phyloP scores from a whole-genome alignment of 2,329 filamentous ascomycete species.

The Torrubiella hemipterigena region DNA sequence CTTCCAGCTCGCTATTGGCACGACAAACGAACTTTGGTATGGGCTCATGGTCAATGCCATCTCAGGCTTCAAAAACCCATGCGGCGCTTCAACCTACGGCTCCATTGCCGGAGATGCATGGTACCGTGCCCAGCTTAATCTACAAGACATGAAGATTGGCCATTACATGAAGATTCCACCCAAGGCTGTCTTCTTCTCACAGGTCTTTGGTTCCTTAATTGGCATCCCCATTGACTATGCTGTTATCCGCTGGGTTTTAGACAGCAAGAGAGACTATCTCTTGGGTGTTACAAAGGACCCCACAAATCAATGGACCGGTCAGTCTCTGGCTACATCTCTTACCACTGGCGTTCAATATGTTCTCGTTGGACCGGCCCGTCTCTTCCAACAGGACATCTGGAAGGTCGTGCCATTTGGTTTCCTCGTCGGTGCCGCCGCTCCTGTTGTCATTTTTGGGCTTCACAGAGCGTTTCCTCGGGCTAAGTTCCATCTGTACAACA shows the following conservation, averaged over 20 bases:
- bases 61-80: constrained; percentile 39
- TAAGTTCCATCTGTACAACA: constrained; percentile 46
- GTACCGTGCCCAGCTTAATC: constrained; percentile 45
- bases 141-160: constrained; percentile 53
- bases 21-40: constrained; percentile 48
- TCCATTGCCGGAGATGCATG: constrained; percentile 49
- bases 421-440: constrained; percentile 33
- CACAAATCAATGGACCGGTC: constrained; percentile 49
- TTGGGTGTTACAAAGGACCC: constrained; percentile 38
- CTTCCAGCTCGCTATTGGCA: constrained; percentile 38
- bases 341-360: constrained; percentile 49
- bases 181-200: constrained; percentile 46
- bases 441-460: constrained; percentile 34
- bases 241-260: constrained; percentile 47
- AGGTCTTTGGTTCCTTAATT: constrained; percentile 45
- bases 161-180: constrained; percentile 53
- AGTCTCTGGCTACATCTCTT: constrained; percentile 35
- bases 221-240: constrained; percentile 51
- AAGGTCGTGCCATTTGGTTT: constrained; percentile 39
- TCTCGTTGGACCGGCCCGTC: constrained; percentile 36
- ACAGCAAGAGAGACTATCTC: constrained; percentile 43
- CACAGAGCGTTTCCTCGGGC: constrained; percentile 39
- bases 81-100: constrained; percentile 45
- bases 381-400: constrained; percentile 37
- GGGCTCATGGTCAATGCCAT: constrained; percentile 45